phyloP scores from a whole-genome alignment of 2,329 filamentous ascomycete species.

The Gliomastix tumulicola region DNA sequence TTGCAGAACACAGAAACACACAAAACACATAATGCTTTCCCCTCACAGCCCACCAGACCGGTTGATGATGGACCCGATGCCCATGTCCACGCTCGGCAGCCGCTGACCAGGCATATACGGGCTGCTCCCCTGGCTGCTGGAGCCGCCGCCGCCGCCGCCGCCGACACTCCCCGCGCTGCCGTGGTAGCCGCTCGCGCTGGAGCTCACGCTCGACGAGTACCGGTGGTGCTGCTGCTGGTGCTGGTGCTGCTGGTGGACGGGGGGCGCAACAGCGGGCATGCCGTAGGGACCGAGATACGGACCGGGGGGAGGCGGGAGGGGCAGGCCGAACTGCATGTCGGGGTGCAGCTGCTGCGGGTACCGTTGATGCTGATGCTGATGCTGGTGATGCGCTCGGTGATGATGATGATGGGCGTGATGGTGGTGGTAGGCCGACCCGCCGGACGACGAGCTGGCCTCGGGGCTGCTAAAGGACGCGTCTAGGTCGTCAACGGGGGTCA shows the following conservation, averaged over 20 bases:
- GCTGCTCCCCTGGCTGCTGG: conserved; percentile 28
- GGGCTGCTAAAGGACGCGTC: conserved; percentile 51
- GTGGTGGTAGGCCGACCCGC: conserved; percentile 18
- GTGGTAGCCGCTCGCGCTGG: conserved; percentile 30
- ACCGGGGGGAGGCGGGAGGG: neutral
- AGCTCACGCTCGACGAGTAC: conserved; percentile 49
- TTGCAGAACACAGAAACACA: too few species aligned
- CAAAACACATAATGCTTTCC: too few species aligned
- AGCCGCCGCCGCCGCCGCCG: conserved; percentile 11
- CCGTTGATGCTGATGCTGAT: conserved; percentile 10
- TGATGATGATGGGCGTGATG: conserved; percentile 18
- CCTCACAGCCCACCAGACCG: too few species aligned
- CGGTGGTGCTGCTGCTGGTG: conserved; percentile 25
- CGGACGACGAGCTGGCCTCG: conserved; percentile 36
- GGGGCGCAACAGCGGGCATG: conserved; percentile 6
- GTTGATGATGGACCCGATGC: too few species aligned
- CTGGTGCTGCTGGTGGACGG: conserved; percentile 11
- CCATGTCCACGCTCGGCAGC: conserved; percentile 47
- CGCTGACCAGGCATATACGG: conserved; percentile 41
- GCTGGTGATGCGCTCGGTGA: conserved; percentile 14
- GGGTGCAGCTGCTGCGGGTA: conserved; percentile 13
- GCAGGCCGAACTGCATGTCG: neutral
- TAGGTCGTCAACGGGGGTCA: conserved; percentile 52
- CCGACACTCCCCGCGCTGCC: too few species aligned
- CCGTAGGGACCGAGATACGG: conserved; percentile 11